Evolutionary conservation across 2,329 filamentous ascomycete genomes (phyloP).

Genomic region (Didymella pinodella): DNA sequence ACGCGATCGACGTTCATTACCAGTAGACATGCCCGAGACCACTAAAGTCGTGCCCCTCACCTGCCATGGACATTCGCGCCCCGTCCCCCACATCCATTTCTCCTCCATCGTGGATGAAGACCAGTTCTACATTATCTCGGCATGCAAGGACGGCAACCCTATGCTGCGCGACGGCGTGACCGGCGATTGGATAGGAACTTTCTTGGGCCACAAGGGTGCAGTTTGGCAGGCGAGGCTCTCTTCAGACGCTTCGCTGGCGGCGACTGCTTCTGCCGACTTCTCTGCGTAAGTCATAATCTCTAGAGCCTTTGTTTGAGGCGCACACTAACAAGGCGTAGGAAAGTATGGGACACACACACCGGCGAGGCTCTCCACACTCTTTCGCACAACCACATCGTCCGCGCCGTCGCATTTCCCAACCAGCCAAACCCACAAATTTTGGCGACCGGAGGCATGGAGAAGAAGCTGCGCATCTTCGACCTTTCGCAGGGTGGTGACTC

Average conservation of each 20-base stretch:
- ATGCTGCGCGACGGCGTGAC: conserved; percentile 97
- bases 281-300: conserved; percentile 71
- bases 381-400: conserved; percentile 93
- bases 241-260: conserved; percentile 84
- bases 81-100: conserved; percentile 90
- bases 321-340: conserved; percentile 62
- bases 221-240: conserved; percentile 96
- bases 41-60: conserved; percentile 82
- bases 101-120: conserved; percentile 83
- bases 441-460: conserved; percentile 93
- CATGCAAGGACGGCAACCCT: conserved; percentile 97
- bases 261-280: conserved; percentile 95
- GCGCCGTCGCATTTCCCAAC: conserved; percentile 82
- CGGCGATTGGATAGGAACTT: conserved; percentile 83
- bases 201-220: conserved; percentile 96
- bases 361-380: conserved; percentile 88
- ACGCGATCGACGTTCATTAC: conserved; percentile 12
- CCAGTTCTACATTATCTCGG: conserved; percentile 90
- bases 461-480: conserved; percentile 94
- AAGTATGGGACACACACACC: conserved; percentile 96
- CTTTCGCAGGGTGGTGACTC: conserved; percentile 67
- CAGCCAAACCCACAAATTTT: conserved; percentile 80
- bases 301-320: not conserved
- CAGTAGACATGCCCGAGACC: conserved; percentile 48
- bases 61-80: conserved; percentile 92